These are phyloP conservation scores for Alloteropsis angusta DNA, from an alignment of 202 grass and related monocot species.

Conservation along the genomic window DNA sequence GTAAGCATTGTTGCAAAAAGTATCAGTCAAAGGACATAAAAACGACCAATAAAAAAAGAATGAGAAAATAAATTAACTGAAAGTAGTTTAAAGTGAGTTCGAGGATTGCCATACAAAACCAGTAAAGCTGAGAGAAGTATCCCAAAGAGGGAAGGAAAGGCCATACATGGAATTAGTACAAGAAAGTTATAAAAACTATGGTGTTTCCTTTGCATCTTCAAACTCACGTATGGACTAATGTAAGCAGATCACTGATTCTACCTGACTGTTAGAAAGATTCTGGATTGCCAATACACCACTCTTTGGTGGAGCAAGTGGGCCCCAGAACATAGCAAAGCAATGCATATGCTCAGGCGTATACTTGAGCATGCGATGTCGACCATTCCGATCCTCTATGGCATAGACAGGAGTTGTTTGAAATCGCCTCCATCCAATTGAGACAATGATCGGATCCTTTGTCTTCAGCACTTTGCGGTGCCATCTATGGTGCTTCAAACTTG, in stretches of 20 bases:
- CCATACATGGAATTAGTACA: background rate
- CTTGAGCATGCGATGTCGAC: constrained; percentile 85
- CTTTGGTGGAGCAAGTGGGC: constrained; percentile 89
- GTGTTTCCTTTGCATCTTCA: background rate
- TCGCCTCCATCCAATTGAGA: constrained; percentile 91
- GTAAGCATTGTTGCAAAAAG: constrained; percentile 24
- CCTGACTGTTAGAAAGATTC: constrained; percentile 69
- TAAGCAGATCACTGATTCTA: constrained; percentile 16
- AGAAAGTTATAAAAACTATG: background rate
- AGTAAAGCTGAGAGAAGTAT: background rate
- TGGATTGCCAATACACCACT: constrained; percentile 86
- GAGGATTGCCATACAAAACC: background rate
- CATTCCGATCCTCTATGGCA: constrained; percentile 84
- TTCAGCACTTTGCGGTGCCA: constrained; percentile 96
- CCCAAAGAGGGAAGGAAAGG: background rate
- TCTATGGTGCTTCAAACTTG: constrained; percentile 75
- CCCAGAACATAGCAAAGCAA: constrained; percentile 97
- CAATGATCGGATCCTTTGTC: constrained; percentile 79
- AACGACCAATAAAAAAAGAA: constrained; percentile 9
- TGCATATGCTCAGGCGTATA: constrained; percentile 99
- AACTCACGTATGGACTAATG: background rate
- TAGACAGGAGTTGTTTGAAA: constrained; percentile 88
- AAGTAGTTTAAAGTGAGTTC: no score
- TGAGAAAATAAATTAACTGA: background rate
- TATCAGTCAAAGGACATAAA: constrained; percentile 17